phyloP scores from a whole-genome alignment of 208 protist species.

The Trypanosoma mega region DNA sequence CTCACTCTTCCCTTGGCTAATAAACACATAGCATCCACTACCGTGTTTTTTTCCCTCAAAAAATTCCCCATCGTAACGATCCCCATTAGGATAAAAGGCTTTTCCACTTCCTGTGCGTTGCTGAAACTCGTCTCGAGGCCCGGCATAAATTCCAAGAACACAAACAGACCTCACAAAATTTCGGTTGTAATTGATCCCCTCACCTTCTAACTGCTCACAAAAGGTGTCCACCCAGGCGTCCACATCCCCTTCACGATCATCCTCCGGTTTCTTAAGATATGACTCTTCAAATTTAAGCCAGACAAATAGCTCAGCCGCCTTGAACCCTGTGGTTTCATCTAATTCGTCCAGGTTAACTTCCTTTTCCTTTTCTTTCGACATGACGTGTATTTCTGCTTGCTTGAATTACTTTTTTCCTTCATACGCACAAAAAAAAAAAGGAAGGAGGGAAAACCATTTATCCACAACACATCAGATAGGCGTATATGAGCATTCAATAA shows the following conservation, averaged over 20 bases:
- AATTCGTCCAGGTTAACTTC: slow-evolving; percentile 76
- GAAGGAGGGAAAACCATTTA: background rate
- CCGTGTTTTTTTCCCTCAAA: slow-evolving; percentile 90
- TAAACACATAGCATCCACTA: slow-evolving; percentile 73
- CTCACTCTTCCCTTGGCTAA: slow-evolving; percentile 75
- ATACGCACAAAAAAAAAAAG: slow-evolving; percentile 2
- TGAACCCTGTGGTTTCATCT: slow-evolving; percentile 81
- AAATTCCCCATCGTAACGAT: slow-evolving; percentile 89
- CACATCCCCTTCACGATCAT: slow-evolving; percentile 63
- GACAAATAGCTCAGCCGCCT: slow-evolving; percentile 69
- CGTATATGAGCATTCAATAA: background rate
- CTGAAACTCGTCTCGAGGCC: slow-evolving; percentile 87
- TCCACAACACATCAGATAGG: background rate
- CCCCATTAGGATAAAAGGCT: slow-evolving; percentile 79
- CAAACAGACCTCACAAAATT: slow-evolving; percentile 82
- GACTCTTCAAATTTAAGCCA: slow-evolving; percentile 73
- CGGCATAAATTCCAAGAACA: slow-evolving; percentile 83
- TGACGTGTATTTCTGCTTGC: background rate
- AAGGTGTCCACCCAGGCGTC: slow-evolving; percentile 80
- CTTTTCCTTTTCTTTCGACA: slow-evolving; percentile 26
- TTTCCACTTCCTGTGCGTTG: slow-evolving; percentile 85
- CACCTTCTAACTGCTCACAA: slow-evolving; percentile 64
- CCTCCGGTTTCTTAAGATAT: slow-evolving; percentile 56
- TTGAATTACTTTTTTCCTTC: background rate
- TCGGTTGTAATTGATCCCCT: slow-evolving; percentile 49